Percentiles rank a stretch among this genome's conserved stretches.
These are phyloP conservation scores for Murraya paniculata DNA, from an alignment of 345 rosid genomes.

Conservation along the genomic window DNA sequence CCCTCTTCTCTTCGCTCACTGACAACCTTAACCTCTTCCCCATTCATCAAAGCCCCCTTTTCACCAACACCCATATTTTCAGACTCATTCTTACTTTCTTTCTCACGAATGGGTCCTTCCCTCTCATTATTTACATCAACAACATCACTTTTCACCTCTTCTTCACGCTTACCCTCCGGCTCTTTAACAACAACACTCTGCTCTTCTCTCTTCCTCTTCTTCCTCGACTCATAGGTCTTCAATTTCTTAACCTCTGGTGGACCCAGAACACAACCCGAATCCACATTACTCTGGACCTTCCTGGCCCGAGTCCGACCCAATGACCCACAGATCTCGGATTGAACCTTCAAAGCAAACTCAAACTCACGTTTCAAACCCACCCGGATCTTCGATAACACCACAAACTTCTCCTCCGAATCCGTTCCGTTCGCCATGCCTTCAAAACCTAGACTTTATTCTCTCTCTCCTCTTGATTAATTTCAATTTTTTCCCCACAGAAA, in stretches of 20 bases:
- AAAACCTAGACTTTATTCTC: neutral
- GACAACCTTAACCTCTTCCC: constrained; percentile 1
- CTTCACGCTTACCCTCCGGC: constrained; percentile 38
- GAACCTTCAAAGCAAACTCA: constrained; percentile 75
- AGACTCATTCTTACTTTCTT: neutral
- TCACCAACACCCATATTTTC: neutral
- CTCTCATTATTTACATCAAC: constrained; percentile 50
- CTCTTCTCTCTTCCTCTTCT: constrained; percentile 24
- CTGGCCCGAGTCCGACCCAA: constrained; percentile 76
- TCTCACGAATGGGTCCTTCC: neutral
- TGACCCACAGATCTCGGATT: constrained; percentile 74
- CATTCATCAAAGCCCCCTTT: constrained; percentile 7
- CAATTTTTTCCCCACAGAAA: neutral
- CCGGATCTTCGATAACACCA: constrained; percentile 58
- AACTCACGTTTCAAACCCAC: constrained; percentile 82
- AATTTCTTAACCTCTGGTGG: constrained; percentile 23
- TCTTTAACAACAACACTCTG: constrained; percentile 17
- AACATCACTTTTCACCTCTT: constrained; percentile 71
- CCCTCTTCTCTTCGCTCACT: neutral
- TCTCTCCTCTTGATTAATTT: neutral
- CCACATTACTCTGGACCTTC: constrained; percentile 18
- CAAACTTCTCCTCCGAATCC: constrained; percentile 40
- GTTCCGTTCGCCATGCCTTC: constrained; percentile 59
- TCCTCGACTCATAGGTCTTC: constrained; percentile 24
- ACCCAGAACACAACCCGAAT: neutral